Evolutionary conservation across 1,139 yeast species (phyloP).

Genomic region (Protomyces inundatus): DNA sequence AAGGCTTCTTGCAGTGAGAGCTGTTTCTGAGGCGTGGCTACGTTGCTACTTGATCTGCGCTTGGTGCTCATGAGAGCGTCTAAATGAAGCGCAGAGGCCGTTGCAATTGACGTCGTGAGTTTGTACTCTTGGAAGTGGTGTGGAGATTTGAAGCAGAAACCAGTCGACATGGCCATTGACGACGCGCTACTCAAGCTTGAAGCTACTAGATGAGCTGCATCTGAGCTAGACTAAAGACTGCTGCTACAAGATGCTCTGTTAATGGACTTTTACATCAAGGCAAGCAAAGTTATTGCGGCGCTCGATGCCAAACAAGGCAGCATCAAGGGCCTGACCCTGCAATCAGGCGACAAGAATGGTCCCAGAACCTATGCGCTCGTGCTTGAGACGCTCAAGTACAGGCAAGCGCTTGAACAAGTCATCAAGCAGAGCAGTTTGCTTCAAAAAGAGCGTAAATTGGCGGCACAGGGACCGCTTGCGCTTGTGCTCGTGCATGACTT

Average conservation of each 20-base stretch:
- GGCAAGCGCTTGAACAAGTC: conserved; percentile 20
- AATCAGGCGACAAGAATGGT: conserved; percentile 19
- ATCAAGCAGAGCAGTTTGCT: conserved; percentile 23
- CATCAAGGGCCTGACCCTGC: conserved; percentile 26
- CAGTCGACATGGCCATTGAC: not conserved
- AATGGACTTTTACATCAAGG: conserved; percentile 29
- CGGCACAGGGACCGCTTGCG: conserved; percentile 42
- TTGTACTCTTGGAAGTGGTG: too few species aligned
- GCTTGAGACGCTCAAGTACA: conserved; percentile 35
- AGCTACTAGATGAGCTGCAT: too few species aligned
- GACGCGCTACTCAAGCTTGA: too few species aligned
- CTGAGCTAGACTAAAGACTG: too few species aligned
- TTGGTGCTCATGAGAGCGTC: not conserved
- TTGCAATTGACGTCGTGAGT: too few species aligned
- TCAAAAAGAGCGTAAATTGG: conserved; percentile 37
- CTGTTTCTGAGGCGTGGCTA: conserved; percentile 10
- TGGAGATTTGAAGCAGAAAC: not conserved
- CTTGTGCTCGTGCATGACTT: conserved; percentile 73
- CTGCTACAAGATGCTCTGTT: too few species aligned
- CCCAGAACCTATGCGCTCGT: conserved; percentile 28
- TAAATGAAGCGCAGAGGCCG: too few species aligned
- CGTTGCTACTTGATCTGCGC: not conserved
- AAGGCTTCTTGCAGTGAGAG: conserved; percentile 13
- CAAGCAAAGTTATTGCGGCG: conserved; percentile 20
- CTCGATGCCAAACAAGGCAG: conserved; percentile 27